A percentile compares a stretch with the other conserved stretches of the same genome.
phyloP scores from a whole-genome alignment of 805 yeast genomes.

The Novakomyces olei region DNA sequence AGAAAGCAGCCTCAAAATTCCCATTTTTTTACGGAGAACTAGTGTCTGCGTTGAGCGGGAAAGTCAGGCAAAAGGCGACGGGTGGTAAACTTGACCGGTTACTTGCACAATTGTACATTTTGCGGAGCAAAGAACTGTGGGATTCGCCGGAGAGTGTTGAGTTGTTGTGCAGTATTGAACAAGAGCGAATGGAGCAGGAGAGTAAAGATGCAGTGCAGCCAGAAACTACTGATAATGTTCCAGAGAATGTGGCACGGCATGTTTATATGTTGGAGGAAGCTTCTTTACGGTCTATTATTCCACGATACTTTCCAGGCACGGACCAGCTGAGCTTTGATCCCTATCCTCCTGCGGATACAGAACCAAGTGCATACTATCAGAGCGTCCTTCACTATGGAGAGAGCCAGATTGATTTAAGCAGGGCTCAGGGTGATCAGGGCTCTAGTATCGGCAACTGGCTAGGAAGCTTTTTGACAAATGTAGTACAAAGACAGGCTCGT shows the following conservation, averaged over 20 bases:
- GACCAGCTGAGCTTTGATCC: constrained; percentile 3
- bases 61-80: constrained; percentile 6
- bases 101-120: constrained; percentile 9
- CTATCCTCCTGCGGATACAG: constrained; percentile 4
- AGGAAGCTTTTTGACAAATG: no score
- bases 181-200: background rate
- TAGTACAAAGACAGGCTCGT: no score
- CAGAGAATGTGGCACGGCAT: constrained; percentile 11
- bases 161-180: constrained; percentile 6
- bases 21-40: constrained; percentile 35
- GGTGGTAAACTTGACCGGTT: constrained; percentile 10
- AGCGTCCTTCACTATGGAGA: no score
- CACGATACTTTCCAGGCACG: constrained; percentile 3
- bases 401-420: no score
- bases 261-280: constrained; percentile 12
- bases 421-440: no score
- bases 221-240: constrained; percentile 6
- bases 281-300: constrained; percentile 9
- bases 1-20: constrained; percentile 30
- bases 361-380: no score
- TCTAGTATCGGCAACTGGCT: no score
- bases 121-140: constrained; percentile 12
- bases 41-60: constrained; percentile 22
- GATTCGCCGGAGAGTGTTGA: constrained; percentile 6
- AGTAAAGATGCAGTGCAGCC: constrained; percentile 1